Conservation (phyloP, 2,329 filamentous ascomycete genomes). For the Coleophoma cylindrospora region DNA sequence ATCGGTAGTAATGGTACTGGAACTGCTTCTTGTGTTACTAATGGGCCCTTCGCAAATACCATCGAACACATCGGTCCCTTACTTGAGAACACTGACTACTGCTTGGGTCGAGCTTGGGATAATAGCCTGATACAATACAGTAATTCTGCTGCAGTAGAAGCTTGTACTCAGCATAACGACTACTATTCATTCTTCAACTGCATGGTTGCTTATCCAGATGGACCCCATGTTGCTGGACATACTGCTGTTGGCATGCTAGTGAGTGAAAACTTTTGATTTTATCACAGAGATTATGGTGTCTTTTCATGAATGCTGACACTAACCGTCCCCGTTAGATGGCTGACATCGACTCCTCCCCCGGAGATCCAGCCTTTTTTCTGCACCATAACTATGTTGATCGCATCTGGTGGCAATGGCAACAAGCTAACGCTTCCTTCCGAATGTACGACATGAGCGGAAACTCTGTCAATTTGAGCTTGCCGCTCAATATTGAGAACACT, state of each 20-base stretch:
- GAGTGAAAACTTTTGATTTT: background rate
- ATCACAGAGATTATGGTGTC: background rate
- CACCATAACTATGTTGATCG: background rate
- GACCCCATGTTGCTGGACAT: background rate
- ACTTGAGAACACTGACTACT: background rate
- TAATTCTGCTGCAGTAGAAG: background rate
- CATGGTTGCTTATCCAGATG: background rate
- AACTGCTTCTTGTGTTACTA: background rate
- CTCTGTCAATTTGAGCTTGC: background rate
- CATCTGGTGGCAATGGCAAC: background rate
- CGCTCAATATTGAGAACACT: background rate
- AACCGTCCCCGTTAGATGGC: background rate
- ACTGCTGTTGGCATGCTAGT: background rate
- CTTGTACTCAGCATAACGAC: background rate
- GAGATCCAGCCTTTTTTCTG: background rate
- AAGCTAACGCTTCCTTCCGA: background rate
- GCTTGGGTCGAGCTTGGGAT: background rate
- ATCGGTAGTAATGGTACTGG: background rate
- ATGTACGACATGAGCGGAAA: background rate
- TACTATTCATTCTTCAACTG: background rate
- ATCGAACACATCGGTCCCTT: background rate
- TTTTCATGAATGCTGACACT: background rate
- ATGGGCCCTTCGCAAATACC: background rate
- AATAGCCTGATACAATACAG: background rate
- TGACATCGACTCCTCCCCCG: background rate